Percentiles rank a stretch among this genome's conserved stretches.
phyloP scores from a whole-genome alignment of 306 rosid species.

The Quercus cerris region DNA sequence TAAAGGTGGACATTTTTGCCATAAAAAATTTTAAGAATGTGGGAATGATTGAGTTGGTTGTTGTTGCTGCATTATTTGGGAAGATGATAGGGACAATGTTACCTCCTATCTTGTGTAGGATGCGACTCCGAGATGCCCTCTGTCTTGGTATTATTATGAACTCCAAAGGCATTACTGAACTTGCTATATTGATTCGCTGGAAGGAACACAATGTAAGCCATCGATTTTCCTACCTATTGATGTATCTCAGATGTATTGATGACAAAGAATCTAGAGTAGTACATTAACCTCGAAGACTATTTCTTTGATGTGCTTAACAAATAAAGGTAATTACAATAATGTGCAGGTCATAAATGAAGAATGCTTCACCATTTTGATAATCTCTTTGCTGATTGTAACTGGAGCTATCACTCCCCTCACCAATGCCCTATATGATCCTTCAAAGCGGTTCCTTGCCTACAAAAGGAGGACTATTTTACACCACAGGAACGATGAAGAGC shows the following conservation, averaged over 20 bases:
- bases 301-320: not conserved
- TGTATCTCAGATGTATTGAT: not conserved
- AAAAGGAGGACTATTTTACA: slow-evolving; percentile 59
- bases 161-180: slow-evolving; percentile 62
- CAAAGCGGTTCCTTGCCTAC: slow-evolving; percentile 54
- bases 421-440: slow-evolving; percentile 50
- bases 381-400: slow-evolving; percentile 44
- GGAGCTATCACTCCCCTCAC: slow-evolving; percentile 53
- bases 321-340: not conserved
- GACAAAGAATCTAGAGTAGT: not conserved
- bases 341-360: slow-evolving; percentile 56
- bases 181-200: slow-evolving; percentile 33
- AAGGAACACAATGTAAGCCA: slow-evolving; percentile 34
- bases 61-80: slow-evolving; percentile 29
- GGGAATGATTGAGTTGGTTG: slow-evolving; percentile 29
- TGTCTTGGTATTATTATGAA: slow-evolving; percentile 60
- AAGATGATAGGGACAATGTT: slow-evolving; percentile 46
- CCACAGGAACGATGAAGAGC: slow-evolving; percentile 35
- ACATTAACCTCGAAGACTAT: not conserved
- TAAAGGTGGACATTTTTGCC: slow-evolving; percentile 41
- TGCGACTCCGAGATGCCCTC: slow-evolving; percentile 62
- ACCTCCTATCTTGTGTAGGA: slow-evolving; percentile 54
- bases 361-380: slow-evolving; percentile 45
- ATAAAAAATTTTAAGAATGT: slow-evolving; percentile 36
- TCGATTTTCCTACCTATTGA: not conserved